Conservation (phyloP, 495 filamentous ascomycete genomes). For the Xylaria palmicola region DNA sequence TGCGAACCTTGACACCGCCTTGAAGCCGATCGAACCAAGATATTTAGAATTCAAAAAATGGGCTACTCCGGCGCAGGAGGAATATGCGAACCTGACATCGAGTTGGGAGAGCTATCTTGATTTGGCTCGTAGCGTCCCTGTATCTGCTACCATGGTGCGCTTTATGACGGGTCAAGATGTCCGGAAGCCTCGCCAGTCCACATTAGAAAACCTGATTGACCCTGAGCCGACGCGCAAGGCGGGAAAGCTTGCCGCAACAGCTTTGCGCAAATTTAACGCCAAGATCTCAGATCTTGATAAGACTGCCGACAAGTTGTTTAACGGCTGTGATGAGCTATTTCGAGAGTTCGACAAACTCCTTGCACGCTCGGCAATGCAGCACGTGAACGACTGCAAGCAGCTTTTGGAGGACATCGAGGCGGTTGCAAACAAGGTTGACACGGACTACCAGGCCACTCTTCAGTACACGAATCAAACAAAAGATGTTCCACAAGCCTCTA, state of each 20-base stretch:
- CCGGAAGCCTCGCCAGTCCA: conserved; percentile 42
- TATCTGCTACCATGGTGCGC: conserved; percentile 48
- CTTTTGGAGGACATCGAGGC: conserved; percentile 84
- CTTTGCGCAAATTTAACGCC: conserved; percentile 45
- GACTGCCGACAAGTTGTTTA: conserved; percentile 43
- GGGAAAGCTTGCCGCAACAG: conserved; percentile 48
- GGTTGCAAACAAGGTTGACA: conserved; percentile 78
- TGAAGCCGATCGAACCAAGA: conserved; percentile 70
- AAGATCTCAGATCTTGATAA: conserved; percentile 49
- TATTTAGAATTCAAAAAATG: conserved; percentile 70
- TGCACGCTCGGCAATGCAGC: conserved; percentile 41
- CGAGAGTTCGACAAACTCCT: conserved; percentile 49
- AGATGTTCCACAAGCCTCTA: conserved; percentile 75
- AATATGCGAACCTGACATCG: conserved; percentile 63
- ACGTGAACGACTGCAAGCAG: conserved; percentile 42
- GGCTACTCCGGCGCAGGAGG: conserved; percentile 66
- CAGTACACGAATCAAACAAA: conserved; percentile 66
- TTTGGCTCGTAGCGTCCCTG: conserved; percentile 60
- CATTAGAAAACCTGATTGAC: conserved; percentile 73
- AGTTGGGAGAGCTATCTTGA: conserved; percentile 68
- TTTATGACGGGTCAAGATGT: conserved; percentile 53
- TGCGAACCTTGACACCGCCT: conserved; percentile 75
- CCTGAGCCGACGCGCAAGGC: conserved; percentile 63
- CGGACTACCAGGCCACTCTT: conserved; percentile 79
- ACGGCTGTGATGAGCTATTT: conserved; percentile 45